Evolutionary conservation across 2,329 filamentous ascomycete species (phyloP), one percentile per base, ranked within the genome.

Genomic region (Orbilia blumenaviensis): DNA sequence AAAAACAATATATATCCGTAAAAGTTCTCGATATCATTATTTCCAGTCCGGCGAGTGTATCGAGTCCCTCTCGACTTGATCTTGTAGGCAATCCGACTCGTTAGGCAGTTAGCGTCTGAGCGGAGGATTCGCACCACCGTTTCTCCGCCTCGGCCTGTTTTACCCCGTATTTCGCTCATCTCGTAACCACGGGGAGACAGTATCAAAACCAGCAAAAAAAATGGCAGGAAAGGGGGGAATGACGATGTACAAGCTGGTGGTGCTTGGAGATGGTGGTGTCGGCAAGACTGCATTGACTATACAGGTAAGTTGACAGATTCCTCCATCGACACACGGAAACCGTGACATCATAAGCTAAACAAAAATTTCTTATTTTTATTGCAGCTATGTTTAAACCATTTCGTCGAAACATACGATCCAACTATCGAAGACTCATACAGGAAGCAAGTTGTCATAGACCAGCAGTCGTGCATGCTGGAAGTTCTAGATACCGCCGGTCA

Each of bases 401-500:
- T 99, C 83, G 94, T 98, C 81, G 94, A 98, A 86, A 97, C 93
- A 79, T 94, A 94, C 82, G 92, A 94, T 84, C 92, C 92, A 46
- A 94, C 92, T 78, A 94, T 94, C 83, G 92, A 94, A 83, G 92
- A 94, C 83, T 94, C 92, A 74, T 94, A 94, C 83, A 88, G 92
- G 80, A 94, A 94, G 85, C 91, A 94, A 83, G 91, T 94, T 77
- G 92, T 97, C 82, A 98, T 98, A 84, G 95, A 98, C 82, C 89
- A 90, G 77, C 92, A 96, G 83, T 93, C 94, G 48, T 97, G 94
- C 86, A 97, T 97, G 94, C 89, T 97, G 81, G 94, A 98, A 84
- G 93, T 97, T 54, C 88, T 97, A 81, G 95, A 99, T 85, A 99
- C 95, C 66, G 95, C 95, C 62, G 95, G 95, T 71, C 95, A 99